Evolutionary conservation across 148 eudicot species (phyloP).

Genomic region (Nepenthes mirabilis): DNA sequence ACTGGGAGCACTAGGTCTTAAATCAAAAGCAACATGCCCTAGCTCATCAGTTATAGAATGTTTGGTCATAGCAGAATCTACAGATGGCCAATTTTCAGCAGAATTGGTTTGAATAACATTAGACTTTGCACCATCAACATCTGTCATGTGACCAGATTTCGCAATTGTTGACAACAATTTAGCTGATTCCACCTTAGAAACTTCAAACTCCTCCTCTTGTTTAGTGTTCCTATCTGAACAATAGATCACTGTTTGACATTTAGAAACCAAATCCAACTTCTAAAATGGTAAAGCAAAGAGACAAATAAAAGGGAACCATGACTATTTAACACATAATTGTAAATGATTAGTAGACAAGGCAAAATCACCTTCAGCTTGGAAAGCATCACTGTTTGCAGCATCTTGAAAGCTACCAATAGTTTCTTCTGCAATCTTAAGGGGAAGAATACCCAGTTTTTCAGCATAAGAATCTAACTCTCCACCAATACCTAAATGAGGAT

Average conservation of each 20-base stretch:
- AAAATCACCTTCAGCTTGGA: constrained; percentile 20
- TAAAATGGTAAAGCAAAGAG: background rate
- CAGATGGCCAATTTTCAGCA: constrained; percentile 11
- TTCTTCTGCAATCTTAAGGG: constrained; percentile 24
- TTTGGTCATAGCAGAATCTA: constrained; percentile 17
- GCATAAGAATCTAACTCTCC: constrained; percentile 18
- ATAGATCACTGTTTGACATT: background rate
- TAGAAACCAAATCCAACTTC: background rate
- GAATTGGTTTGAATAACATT: constrained; percentile 18
- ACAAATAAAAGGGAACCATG: background rate
- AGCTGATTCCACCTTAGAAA: constrained; percentile 14
- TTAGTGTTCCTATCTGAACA: constrained; percentile 16
- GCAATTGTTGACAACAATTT: constrained; percentile 7
- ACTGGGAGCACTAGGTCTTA: constrained; percentile 29
- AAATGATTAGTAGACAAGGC: background rate
- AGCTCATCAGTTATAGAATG: constrained; percentile 16
- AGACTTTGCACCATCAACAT: constrained; percentile 13
- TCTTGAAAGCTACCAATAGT: constrained; percentile 16
- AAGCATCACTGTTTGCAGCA: constrained; percentile 9
- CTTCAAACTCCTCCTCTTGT: constrained; percentile 13
- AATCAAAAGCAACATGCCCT: constrained; percentile 20
- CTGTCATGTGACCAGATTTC: constrained; percentile 7
- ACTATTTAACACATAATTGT: background rate
- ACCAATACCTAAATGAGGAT: constrained; percentile 16
- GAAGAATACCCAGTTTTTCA: constrained; percentile 17